Evolutionary conservation across 768 basidiomycete genomes (phyloP), one percentile per base, ranked within the genome.

Genomic region (Boletus rubescentipes): DNA sequence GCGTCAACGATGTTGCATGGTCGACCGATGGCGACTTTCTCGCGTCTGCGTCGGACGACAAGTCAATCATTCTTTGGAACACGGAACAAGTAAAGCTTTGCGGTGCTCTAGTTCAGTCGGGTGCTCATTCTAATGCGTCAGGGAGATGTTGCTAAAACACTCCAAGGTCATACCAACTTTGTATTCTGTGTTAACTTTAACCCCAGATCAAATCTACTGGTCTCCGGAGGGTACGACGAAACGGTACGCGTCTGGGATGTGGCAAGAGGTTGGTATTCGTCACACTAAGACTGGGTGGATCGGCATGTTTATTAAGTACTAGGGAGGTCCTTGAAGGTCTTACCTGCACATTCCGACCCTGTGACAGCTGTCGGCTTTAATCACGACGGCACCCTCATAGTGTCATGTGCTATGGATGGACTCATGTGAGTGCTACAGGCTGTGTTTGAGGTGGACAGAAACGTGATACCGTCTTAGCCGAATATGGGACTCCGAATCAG

Each of bases 161-260:
- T 99, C 12, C 77, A 79, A 40, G 91, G 91, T 0, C 96, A 99
- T 65, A 94, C 94, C 10, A 94, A 91, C 64, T 93, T 93, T 54
- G 93, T 98, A 2, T 94, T 97, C 64, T 95, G 93, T 59, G 79
- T 98, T 20, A 90, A 93, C 64, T 98, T 88, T 72, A 94, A 91
- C 61, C 94, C 93, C 1, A 82, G 86, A 66, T 90, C 91, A 0
- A 95, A 93, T 68, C 74, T 99, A 32, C 76, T 98, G 49, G 97
- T 91, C 15, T 95, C 92, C 20, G 97, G 97, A 30, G 90, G 91
- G 1, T 95, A 90, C 64, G 97, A 99, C 63, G 97, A 99, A 75
- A 93, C 90, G 15, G 91, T 98, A 16, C 83, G 92, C 44, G 80
- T 98, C n/a, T 98, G 96, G 96, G 95, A 99, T 68, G 86, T 96